Evolutionary conservation across 148 eudicot genomes (phyloP).

Genomic region (Amaranthus palmeri): DNA sequence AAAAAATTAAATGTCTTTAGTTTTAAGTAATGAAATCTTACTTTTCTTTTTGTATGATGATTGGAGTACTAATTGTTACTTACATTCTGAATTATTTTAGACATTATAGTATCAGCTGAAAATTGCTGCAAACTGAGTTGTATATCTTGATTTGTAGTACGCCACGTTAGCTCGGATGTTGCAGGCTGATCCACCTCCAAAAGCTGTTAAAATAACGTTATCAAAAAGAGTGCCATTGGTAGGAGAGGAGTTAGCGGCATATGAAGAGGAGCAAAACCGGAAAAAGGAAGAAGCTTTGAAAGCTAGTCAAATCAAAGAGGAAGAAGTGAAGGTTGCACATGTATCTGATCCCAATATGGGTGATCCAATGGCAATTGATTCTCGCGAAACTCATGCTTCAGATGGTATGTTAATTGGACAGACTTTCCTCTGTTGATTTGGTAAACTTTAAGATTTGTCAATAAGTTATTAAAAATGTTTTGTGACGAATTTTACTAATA

Average conservation of each 20-base stretch:
- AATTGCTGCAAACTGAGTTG: neutral
- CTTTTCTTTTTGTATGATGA: neutral
- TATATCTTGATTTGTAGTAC: conserved; percentile 44
- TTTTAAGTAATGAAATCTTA: neutral
- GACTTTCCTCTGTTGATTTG: neutral
- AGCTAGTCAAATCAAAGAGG: conserved; percentile 78
- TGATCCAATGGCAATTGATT: conserved; percentile 82
- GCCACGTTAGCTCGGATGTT: conserved; percentile 90
- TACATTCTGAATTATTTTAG: neutral
- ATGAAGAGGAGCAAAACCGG: conserved; percentile 89
- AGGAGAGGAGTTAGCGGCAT: conserved; percentile 93
- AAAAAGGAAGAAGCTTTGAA: conserved; percentile 87
- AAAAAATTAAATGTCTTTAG: neutral
- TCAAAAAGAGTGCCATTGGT: conserved; percentile 89
- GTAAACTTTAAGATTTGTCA: neutral
- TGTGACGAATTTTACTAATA: neutral
- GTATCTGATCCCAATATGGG: conserved; percentile 43
- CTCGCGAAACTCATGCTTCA: conserved; percentile 40
- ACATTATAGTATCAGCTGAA: neutral
- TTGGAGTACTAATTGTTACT: neutral
- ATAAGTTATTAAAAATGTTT: neutral
- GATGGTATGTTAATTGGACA: conserved; percentile 46
- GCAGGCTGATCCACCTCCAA: conserved; percentile 98
- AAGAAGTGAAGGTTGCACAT: conserved; percentile 56
- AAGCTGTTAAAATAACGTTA: conserved; percentile 91